Conservation (phyloP, 2,329 filamentous ascomycete genomes). For the Colletotrichum plurivorum region DNA sequence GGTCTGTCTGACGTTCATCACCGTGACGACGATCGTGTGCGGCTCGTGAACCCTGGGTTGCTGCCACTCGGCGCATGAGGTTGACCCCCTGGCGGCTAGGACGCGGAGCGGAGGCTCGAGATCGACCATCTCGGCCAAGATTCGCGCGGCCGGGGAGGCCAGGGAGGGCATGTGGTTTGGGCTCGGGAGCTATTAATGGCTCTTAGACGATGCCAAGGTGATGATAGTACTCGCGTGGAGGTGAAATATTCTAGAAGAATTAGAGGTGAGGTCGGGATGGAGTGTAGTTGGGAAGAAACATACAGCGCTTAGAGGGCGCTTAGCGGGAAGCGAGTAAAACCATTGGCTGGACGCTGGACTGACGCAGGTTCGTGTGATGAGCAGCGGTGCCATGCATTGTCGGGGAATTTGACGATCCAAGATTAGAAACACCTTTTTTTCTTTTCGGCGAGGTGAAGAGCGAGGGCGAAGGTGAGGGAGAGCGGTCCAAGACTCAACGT, state of each 20-base stretch:
- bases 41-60: conserved; percentile 10
- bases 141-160: conserved; percentile 6
- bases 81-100: conserved; percentile 10
- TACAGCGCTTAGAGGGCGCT: conserved; percentile 41
- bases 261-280: conserved; percentile 1
- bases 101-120: conserved; percentile 6
- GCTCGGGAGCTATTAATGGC: conserved; percentile 41
- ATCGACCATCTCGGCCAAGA: conserved; percentile 21
- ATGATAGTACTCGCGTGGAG: conserved; percentile 4
- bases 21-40: background rate
- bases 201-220: conserved; percentile 16
- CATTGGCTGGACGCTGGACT: conserved; percentile 27
- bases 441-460: no score
- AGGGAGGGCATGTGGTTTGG: conserved; percentile 8
- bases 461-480: no score
- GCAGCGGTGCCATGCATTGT: conserved; percentile 31
- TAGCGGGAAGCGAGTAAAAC: conserved; percentile 30
- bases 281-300: conserved; percentile 16
- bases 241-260: conserved; percentile 35
- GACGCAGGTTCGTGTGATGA: conserved; percentile 32
- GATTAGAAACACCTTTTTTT: conserved; percentile 27
- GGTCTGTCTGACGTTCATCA: conserved; percentile 6
- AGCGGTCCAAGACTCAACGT: background rate
- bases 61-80: conserved; percentile 30
- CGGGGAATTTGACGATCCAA: conserved; percentile 27